A percentile compares a stretch with the other conserved stretches of the same genome.
phyloP scores from a whole-genome alignment of 2,329 filamentous ascomycete species.

The Colletotrichum sp. region DNA sequence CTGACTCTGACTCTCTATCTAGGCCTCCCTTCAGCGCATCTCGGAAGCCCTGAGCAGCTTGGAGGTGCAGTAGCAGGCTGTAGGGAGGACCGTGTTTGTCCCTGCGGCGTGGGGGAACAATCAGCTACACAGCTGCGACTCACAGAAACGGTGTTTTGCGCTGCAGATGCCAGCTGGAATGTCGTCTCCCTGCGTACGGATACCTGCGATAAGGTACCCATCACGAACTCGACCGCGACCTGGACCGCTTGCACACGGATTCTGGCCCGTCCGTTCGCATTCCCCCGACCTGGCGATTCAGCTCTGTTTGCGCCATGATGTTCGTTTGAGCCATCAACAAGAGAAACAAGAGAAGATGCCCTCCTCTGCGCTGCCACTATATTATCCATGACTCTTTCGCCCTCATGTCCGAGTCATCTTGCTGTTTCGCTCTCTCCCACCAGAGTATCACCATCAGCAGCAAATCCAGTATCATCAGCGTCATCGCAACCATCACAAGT shows the following conservation, averaged over 20 bases:
- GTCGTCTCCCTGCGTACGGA: constrained; percentile 7
- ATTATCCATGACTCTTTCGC: constrained; percentile 15
- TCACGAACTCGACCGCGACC: constrained; percentile 4
- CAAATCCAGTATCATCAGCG: background rate
- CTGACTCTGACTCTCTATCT: background rate
- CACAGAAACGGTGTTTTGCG: background rate
- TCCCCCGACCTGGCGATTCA: background rate
- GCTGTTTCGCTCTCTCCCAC: background rate
- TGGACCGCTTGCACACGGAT: constrained; percentile 3
- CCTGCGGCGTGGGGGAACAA: constrained; percentile 10
- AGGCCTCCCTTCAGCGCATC: background rate
- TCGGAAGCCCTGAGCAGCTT: background rate
- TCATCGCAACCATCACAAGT: constrained; percentile 11
- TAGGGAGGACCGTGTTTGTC: background rate
- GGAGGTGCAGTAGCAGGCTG: background rate
- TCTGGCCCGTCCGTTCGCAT: constrained; percentile 12
- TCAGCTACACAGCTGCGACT: background rate
- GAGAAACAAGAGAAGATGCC: background rate
- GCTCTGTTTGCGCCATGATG: constrained; percentile 16
- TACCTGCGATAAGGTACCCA: background rate
- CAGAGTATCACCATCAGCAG: background rate
- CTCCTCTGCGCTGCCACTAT: background rate
- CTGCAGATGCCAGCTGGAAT: background rate
- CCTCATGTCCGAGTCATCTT: constrained; percentile 8
- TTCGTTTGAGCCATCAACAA: background rate